phyloP scores from a whole-genome alignment of 345 rosid species.

The Geranium brycei region DNA sequence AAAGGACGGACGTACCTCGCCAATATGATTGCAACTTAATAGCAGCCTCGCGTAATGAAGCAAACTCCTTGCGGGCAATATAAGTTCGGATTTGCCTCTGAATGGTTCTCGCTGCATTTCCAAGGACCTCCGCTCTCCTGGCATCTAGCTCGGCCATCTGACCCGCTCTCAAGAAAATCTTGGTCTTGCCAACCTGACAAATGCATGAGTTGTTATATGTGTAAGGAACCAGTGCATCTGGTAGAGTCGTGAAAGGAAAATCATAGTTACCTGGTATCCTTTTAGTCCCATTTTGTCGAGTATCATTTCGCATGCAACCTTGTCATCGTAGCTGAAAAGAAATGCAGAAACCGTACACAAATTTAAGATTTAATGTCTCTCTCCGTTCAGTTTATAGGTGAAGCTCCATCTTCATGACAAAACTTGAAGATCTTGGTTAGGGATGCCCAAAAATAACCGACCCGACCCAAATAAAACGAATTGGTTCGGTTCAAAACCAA shows the following conservation, averaged over 20 bases:
- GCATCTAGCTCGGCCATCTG: constrained; percentile 99
- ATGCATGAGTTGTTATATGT: neutral
- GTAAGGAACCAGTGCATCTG: neutral
- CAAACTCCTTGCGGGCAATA: constrained; percentile 59
- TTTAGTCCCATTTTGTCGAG: constrained; percentile 77
- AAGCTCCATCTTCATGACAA: neutral
- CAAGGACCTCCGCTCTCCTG: constrained; percentile 86
- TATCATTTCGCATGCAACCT: constrained; percentile 79
- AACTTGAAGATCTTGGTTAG: neutral
- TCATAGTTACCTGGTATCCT: constrained; percentile 74
- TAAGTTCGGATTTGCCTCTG: constrained; percentile 69
- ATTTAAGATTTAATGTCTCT: no score
- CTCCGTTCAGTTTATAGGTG: neutral
- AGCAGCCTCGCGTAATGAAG: constrained; percentile 54
- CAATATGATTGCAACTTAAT: constrained; percentile 53
- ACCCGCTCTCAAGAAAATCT: constrained; percentile 93
- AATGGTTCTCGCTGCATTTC: constrained; percentile 82
- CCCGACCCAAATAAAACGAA: no score
- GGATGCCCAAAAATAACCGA: no score
- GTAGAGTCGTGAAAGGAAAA: constrained; percentile 5
- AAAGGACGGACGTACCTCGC: constrained; percentile 43
- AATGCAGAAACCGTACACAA: constrained; percentile 5
- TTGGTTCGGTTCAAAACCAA: no score
- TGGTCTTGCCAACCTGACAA: constrained; percentile 78
- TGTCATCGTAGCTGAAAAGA: constrained; percentile 58